Evolutionary conservation across 768 basidiomycete species (phyloP).

Genomic region (Gymnopilus junonius): DNA sequence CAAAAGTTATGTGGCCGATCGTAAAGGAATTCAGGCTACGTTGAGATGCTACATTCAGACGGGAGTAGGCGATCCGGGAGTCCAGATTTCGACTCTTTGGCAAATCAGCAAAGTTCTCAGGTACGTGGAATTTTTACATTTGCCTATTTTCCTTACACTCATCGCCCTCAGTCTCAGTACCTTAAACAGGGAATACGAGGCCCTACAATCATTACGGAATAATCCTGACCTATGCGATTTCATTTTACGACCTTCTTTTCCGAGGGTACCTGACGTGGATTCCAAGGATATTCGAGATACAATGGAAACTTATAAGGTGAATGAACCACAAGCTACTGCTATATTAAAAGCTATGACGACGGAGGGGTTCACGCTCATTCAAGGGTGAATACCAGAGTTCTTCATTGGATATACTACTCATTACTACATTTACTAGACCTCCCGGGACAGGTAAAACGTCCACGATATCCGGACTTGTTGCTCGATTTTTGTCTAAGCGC

Average conservation of each 20-base stretch:
- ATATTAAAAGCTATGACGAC: slow-evolving; percentile 75
- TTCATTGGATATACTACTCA: not conserved
- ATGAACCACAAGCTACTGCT: slow-evolving; percentile 93
- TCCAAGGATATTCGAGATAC: slow-evolving; percentile 58
- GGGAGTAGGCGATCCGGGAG: slow-evolving; percentile 55
- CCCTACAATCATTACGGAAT: slow-evolving; percentile 79
- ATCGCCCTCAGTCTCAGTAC: slow-evolving; percentile 76
- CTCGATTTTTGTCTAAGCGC: slow-evolving; percentile 74
- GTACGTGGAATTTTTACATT: slow-evolving; percentile 44
- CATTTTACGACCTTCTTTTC: slow-evolving; percentile 72
- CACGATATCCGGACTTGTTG: slow-evolving; percentile 94
- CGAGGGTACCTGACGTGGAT: slow-evolving; percentile 48
- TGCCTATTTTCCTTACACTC: not conserved
- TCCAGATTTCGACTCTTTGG: slow-evolving; percentile 74
- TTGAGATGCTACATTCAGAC: slow-evolving; percentile 56
- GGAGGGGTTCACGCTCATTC: slow-evolving; percentile 87
- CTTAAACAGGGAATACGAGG: slow-evolving; percentile 89
- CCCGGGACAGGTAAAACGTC: slow-evolving; percentile 99
- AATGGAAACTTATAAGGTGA: slow-evolving; percentile 76
- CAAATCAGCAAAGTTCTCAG: slow-evolving; percentile 79
- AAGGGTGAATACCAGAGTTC: slow-evolving; percentile 64
- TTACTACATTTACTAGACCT: slow-evolving; percentile 59
- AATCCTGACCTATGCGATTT: slow-evolving; percentile 72
- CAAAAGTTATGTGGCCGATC: slow-evolving; percentile 36
- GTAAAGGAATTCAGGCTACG: slow-evolving; percentile 55